Conservation (phyloP, 768 basidiomycete genomes). For the Collybiopsis confluens region DNA sequence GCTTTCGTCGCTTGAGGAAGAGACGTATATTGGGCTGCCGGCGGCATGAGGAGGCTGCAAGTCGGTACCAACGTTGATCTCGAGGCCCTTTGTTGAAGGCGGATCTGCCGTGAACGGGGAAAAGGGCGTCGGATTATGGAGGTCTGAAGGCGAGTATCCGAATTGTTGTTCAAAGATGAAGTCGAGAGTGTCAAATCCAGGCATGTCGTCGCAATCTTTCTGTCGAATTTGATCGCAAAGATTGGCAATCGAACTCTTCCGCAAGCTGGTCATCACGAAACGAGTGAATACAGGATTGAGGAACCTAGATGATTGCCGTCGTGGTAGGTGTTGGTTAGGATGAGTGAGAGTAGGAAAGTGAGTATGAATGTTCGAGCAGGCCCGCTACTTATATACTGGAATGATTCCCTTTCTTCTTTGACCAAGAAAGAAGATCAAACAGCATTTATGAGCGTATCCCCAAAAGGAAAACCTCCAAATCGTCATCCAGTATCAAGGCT, state of each 20-base stretch:
- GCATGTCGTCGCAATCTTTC: background rate
- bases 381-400: background rate
- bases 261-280: background rate
- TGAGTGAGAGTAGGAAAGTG: background rate
- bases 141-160: too few species aligned
- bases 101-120: background rate
- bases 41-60: background rate
- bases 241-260: constrained; percentile 3
- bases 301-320: too few species aligned
- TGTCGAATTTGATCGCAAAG: constrained; percentile 4
- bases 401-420: constrained; percentile 5
- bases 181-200: background rate
- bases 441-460: background rate
- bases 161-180: background rate
- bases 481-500: too few species aligned
- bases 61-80: background rate
- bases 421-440: background rate
- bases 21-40: background rate
- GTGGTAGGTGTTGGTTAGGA: background rate
- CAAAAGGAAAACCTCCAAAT: constrained; percentile 1
- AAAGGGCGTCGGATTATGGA: too few species aligned
- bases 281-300: too few species aligned
- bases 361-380: background rate
- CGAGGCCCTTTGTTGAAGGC: background rate
- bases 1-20: background rate